phyloP scores from a whole-genome alignment of 2,329 filamentous ascomycete species.

The Raffaelea ambrosiae region DNA sequence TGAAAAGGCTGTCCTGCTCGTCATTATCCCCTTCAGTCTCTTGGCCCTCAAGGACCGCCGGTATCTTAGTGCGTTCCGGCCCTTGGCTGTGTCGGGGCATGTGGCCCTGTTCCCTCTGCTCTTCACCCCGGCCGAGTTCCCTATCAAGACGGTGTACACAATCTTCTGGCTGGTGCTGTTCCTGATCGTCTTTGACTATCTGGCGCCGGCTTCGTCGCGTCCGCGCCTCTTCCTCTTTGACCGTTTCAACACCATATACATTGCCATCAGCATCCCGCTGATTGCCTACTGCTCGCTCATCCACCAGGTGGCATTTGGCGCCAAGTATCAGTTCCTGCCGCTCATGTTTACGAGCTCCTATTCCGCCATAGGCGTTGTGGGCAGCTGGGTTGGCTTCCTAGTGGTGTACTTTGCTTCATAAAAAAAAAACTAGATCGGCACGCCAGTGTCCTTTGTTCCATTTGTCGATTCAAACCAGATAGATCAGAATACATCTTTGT shows the following conservation, averaged over 20 bases:
- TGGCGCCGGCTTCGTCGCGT: constrained; percentile 74
- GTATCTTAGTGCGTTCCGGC: constrained; percentile 84
- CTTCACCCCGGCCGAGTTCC: constrained; percentile 87
- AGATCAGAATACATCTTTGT: too few species aligned
- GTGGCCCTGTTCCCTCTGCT: constrained; percentile 91
- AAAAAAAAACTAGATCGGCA: neutral
- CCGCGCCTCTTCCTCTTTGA: constrained; percentile 85
- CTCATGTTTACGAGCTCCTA: constrained; percentile 97
- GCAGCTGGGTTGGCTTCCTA: constrained; percentile 91
- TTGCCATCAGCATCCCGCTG: constrained; percentile 79
- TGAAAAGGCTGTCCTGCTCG: constrained; percentile 89
- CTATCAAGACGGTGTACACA: constrained; percentile 88
- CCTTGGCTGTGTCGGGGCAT: constrained; percentile 85
- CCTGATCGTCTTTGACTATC: constrained; percentile 73
- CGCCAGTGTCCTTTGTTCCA: too few species aligned
- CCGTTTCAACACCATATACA: constrained; percentile 82
- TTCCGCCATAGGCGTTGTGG: constrained; percentile 85
- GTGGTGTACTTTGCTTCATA: constrained; percentile 74
- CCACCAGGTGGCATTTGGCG: constrained; percentile 76
- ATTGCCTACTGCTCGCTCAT: constrained; percentile 81
- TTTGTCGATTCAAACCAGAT: too few species aligned
- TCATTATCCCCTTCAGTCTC: constrained; percentile 91
- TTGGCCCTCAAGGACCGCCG: constrained; percentile 84
- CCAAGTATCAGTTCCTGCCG: constrained; percentile 79
- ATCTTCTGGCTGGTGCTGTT: constrained; percentile 86